These are phyloP conservation scores for Roridomyces roridus DNA, from an alignment of 768 basidiomycete genomes.

Conservation along the genomic window DNA sequence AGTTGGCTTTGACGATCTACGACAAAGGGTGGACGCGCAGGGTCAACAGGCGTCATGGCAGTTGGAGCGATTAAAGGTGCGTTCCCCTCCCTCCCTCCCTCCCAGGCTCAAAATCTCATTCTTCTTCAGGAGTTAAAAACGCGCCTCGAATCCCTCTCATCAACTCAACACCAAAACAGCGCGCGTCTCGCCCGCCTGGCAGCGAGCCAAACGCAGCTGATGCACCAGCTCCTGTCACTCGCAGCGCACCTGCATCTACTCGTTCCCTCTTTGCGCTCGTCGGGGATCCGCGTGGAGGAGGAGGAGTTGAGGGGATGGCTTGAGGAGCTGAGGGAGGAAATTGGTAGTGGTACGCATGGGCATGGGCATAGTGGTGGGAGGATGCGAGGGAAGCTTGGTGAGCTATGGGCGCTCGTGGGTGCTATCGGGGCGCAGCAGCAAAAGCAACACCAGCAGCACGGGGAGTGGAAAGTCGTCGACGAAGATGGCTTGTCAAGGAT, in stretches of 20 bases:
- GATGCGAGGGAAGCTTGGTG: slow-evolving; percentile 76
- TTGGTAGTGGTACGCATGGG: slow-evolving; percentile 54
- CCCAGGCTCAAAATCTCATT: slow-evolving; percentile 7
- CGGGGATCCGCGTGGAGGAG: slow-evolving; percentile 80
- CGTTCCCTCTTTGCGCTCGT: slow-evolving; percentile 76
- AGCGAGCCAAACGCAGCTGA: slow-evolving; percentile 70
- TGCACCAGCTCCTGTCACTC: slow-evolving; percentile 70
- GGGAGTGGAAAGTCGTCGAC: slow-evolving; percentile 56
- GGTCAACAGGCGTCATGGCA: slow-evolving; percentile 68
- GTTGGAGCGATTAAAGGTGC: slow-evolving; percentile 67
- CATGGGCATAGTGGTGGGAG: slow-evolving; percentile 43
- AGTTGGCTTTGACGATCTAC: slow-evolving; percentile 81
- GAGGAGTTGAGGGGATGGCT: slow-evolving; percentile 73
- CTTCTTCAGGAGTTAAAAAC: slow-evolving; percentile 64
- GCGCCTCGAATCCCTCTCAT: slow-evolving; percentile 64
- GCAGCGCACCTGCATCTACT: slow-evolving; percentile 81
- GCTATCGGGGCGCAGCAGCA: slow-evolving; percentile 70
- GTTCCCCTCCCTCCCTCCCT: not conserved
- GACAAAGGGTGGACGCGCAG: slow-evolving; percentile 80
- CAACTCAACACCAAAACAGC: slow-evolving; percentile 67
- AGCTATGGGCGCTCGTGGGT: slow-evolving; percentile 86
- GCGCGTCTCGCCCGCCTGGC: slow-evolving; percentile 70
- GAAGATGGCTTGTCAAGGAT: slow-evolving; percentile 83
- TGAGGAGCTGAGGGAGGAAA: slow-evolving; percentile 78
- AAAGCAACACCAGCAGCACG: not conserved